These are phyloP conservation scores for Penicillium sp. DNA, from an alignment of 2,329 filamentous ascomycete genomes.

Conservation along the genomic window DNA sequence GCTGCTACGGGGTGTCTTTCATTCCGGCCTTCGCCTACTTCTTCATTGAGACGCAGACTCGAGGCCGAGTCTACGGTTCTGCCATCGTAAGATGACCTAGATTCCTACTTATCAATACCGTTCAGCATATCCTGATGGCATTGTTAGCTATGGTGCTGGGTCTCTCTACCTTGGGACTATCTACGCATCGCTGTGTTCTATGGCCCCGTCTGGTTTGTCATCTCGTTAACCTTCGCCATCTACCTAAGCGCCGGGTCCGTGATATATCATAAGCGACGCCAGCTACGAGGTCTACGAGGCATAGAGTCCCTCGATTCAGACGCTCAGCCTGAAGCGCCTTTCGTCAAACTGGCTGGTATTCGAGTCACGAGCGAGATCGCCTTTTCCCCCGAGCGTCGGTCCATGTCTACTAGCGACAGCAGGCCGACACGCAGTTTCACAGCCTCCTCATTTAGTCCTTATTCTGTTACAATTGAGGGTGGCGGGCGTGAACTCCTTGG, in stretches of 20 bases:
- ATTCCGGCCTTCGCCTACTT: slow-evolving; percentile 66
- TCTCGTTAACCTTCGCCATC: slow-evolving; percentile 40
- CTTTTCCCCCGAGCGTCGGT: slow-evolving; percentile 9
- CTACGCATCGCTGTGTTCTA: slow-evolving; percentile 75
- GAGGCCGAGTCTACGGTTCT: slow-evolving; percentile 66
- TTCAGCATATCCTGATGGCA: background rate
- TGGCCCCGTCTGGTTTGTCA: slow-evolving; percentile 44
- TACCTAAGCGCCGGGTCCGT: slow-evolving; percentile 42
- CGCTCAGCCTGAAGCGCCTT: slow-evolving; percentile 42
- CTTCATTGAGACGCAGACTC: slow-evolving; percentile 55
- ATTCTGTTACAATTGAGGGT: slow-evolving; percentile 34
- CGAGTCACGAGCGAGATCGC: slow-evolving; percentile 56
- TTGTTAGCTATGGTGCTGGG: slow-evolving; percentile 82
- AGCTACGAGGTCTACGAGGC: slow-evolving; percentile 56
- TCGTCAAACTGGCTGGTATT: slow-evolving; percentile 63
- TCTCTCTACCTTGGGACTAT: slow-evolving; percentile 63
- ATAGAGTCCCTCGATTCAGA: slow-evolving; percentile 43
- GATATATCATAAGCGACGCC: slow-evolving; percentile 56
- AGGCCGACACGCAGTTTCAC: slow-evolving; percentile 7
- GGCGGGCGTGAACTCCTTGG: slow-evolving; percentile 13
- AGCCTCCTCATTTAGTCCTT: slow-evolving; percentile 21
- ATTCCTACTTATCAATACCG: no score
- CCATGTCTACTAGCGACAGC: slow-evolving; percentile 3
- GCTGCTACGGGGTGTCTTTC: slow-evolving; percentile 72
- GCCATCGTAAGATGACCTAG: slow-evolving; percentile 62